Evolutionary conservation across 768 basidiomycete genomes (phyloP).

Genomic region (Hydnomerulius pinastri): DNA sequence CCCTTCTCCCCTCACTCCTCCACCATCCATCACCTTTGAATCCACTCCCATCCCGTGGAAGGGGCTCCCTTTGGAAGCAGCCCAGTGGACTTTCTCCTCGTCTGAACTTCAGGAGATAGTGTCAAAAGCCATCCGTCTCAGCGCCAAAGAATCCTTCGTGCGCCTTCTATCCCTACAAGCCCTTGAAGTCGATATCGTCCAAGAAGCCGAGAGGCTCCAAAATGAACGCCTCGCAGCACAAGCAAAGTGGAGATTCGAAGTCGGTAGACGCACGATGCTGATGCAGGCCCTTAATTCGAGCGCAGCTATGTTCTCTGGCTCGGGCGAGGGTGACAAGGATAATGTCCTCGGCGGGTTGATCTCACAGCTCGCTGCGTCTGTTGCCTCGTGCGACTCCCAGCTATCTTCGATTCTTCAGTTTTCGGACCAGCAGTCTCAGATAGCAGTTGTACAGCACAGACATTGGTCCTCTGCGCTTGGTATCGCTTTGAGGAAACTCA

Average conservation of each 20-base stretch:
- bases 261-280: constrained; percentile 67
- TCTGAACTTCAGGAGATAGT: constrained; percentile 66
- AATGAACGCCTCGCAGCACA: constrained; percentile 54
- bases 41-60: constrained; percentile 61
- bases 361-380: constrained; percentile 60
- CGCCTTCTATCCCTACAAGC: constrained; percentile 66
- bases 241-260: constrained; percentile 66
- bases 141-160: constrained; percentile 68
- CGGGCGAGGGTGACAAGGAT: constrained; percentile 37
- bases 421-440: constrained; percentile 65
- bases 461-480: constrained; percentile 79
- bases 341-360: constrained; percentile 45
- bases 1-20: constrained; percentile 42
- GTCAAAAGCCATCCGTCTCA: constrained; percentile 67
- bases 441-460: constrained; percentile 56
- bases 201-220: constrained; percentile 60
- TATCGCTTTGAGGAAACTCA: constrained; percentile 78
- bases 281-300: constrained; percentile 68
- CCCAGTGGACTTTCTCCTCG: constrained; percentile 60
- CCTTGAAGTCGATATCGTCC: constrained; percentile 58
- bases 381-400: constrained; percentile 57
- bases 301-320: constrained; percentile 31
- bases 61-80: constrained; percentile 68
- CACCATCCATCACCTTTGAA: constrained; percentile 59
- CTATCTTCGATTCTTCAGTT: constrained; percentile 58